Base-by-base conservation (phyloP, 495 filamentous ascomycete species). In the Physcia stellaris region DNA sequence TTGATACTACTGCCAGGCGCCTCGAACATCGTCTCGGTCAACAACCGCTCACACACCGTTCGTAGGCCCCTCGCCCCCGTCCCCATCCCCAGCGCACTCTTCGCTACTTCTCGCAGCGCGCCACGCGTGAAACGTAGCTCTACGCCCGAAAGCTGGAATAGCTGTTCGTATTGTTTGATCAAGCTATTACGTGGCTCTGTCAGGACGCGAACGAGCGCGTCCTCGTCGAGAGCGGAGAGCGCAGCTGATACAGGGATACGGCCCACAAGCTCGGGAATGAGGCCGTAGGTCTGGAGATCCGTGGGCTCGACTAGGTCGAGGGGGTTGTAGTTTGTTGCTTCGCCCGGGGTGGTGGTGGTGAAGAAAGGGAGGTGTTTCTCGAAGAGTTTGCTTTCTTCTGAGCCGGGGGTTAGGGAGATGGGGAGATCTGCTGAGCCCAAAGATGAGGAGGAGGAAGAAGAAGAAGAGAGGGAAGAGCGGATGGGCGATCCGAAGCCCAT, bases 181-280 rank as follows among this genome's bases (percentile, higher is more conserved):
- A 98, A 67, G 24, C 77, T 80, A 58, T 95, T 94, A 37, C 80
- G 73, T 7, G 90, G 90, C 54, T 95, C 88, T 6, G 83, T 95
- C 20, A 96, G 73, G 40, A 96, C 90, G 38, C 85, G 71, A 15
- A 84, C 73, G 9, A 98, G 74, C 32, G 87, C 72, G 11, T 77
- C 64, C 35, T 80, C 74, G n/a, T 78, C 77, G 6, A 98, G 66
- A 0, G 90, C 71, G 3, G 82, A 77, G 1, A 98, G 70, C 0
- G 90, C 83, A 29, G 84, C 83, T 39, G 80, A 77, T 40, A 93
- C 79, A 13, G 90, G 88, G 41, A 98, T 77, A 15, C 90, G 77
- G 22, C 90, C 92, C 35, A 82, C 67, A n/a, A 96, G 70, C 59
- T 98, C 90, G 6, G 90, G 90, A 41, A 98, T 95, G 40, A 98